These are phyloP conservation scores for Eucalyptus urophylla DNA, from an alignment of 345 rosid genomes.

Conservation along the genomic window DNA sequence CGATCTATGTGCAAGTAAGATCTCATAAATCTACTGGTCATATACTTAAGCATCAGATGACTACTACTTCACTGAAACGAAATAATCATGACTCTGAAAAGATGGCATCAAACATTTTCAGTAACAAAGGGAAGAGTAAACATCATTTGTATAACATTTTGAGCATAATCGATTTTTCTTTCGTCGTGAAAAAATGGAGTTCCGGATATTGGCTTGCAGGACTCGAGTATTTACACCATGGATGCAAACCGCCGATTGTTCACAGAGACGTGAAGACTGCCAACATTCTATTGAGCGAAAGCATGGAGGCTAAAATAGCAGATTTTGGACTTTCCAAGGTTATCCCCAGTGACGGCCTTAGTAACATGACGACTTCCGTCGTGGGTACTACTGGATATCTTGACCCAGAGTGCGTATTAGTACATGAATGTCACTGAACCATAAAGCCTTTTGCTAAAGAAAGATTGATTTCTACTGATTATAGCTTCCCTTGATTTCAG, in stretches of 20 bases:
- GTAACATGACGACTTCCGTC: neutral
- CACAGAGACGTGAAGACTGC: conserved; percentile 9
- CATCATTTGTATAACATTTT: neutral
- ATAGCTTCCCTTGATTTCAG: neutral
- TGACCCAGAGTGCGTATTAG: neutral
- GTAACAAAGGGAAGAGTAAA: neutral
- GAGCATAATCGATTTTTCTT: neutral
- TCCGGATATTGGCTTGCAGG: neutral
- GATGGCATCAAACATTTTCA: neutral
- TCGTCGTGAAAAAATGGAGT: neutral
- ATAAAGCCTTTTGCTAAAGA: neutral
- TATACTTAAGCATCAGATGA: neutral
- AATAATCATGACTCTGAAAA: neutral
- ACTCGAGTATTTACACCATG: conserved; percentile 16
- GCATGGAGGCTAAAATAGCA: neutral
- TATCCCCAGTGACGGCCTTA: neutral
- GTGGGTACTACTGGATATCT: conserved; percentile 1
- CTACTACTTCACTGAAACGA: neutral
- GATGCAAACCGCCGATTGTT: conserved; percentile 16
- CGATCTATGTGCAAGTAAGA: neutral
- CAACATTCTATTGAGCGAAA: conserved; percentile 12
- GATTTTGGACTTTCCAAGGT: conserved; percentile 4
- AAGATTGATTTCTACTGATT: neutral
- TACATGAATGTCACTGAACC: neutral
- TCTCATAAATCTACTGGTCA: neutral